phyloP scores from a whole-genome alignment of 1,139 yeast genomes.

The Hyphopichia buzzinii region DNA sequence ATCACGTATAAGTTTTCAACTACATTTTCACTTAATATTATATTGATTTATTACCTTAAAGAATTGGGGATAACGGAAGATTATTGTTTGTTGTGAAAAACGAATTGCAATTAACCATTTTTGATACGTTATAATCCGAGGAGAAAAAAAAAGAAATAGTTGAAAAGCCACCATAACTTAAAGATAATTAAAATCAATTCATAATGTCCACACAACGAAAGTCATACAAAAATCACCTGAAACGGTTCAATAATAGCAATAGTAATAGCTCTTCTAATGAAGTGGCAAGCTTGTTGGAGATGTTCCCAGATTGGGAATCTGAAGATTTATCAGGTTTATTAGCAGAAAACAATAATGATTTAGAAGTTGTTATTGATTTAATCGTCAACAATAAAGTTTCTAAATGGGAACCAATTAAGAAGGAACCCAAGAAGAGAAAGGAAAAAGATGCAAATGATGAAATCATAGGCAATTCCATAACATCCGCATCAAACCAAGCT shows the following conservation, averaged over 20 bases:
- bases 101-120: neutral
- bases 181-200: too few relatives aligned
- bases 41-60: neutral
- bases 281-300: slow-evolving; percentile 66
- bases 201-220: slow-evolving; percentile 40
- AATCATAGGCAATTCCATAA: slow-evolving; percentile 8
- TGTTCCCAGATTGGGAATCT: slow-evolving; percentile 93
- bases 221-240: slow-evolving; percentile 44
- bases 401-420: slow-evolving; percentile 58
- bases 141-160: too few relatives aligned
- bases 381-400: slow-evolving; percentile 78
- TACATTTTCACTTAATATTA: neutral
- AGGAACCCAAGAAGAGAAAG: slow-evolving; percentile 48
- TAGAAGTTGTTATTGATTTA: slow-evolving; percentile 79
- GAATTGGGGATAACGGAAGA: neutral
- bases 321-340: slow-evolving; percentile 80
- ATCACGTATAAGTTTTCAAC: too few relatives aligned
- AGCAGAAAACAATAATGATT: slow-evolving; percentile 66
- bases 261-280: slow-evolving; percentile 20
- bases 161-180: too few relatives aligned
- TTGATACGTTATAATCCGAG: neutral
- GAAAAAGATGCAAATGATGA: slow-evolving; percentile 22
- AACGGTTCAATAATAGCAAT: slow-evolving; percentile 33
- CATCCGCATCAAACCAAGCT: slow-evolving; percentile 10
- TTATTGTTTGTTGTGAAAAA: neutral